Evolutionary conservation across 2,329 filamentous ascomycete genomes (phyloP), one percentile per base, ranked within the genome.

Genomic region (Alternaria tenuissima): DNA sequence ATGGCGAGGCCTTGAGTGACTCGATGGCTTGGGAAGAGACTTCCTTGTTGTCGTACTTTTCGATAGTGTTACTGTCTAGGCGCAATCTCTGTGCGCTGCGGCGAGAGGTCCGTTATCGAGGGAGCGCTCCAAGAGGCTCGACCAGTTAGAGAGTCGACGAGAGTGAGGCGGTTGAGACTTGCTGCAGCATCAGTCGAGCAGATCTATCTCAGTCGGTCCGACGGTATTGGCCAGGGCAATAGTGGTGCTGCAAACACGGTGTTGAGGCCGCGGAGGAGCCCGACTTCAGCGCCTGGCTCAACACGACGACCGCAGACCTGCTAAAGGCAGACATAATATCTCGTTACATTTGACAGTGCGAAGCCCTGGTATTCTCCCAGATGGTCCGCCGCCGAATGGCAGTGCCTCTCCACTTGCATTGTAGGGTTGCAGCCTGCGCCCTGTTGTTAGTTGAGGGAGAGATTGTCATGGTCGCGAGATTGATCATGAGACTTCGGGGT

Each of bases 161-260:
- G 26, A 32, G 28, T 28, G 28, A 44, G 51, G 28, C 28, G 43
- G 9, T 34, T 26, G 20, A 24, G 32, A 49, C 32, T 30, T 49
- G 20, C 8, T 5, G n/a, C 30, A 24, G 51, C 28, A 38, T 44
- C 20, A 43, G 3, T 24, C 18, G 28, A 43, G 14, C 20, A 43
- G 39, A 18, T 43, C 26, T 32, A 28, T 8, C n/a, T 22, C 39
- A 22, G 26, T 44, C 51, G 7, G 26, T 18, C 20, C 22, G 38
- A 38, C 6, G 18, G 39, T 43, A 20, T n/a, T 34, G 51, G 26
- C 22, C 18, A 39, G 28, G 18, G 39, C 20, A 30, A 32, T 34
- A 20, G 26, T 53, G 51, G 38, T 53, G 51, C 30, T 53, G 38
- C 28, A 39, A 22, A 44, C 28, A 34, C 34, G 39, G 51, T 53